Conservation (phyloP, 2,329 filamentous ascomycete species). For the Alternaria triticina region DNA sequence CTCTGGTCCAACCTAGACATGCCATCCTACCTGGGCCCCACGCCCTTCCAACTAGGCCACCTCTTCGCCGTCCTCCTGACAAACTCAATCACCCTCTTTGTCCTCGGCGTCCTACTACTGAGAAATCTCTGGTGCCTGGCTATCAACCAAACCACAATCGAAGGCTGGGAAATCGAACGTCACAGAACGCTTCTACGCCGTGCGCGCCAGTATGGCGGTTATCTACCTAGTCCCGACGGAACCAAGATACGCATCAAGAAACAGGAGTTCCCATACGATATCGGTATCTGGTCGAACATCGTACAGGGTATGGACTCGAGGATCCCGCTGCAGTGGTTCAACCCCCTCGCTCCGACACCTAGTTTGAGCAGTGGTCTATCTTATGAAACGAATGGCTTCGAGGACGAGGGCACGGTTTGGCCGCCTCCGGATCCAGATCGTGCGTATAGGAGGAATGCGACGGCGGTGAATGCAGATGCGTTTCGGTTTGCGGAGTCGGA, state of each 20-base stretch:
- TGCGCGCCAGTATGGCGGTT: conserved; percentile 61
- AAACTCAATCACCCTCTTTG: conserved; percentile 66
- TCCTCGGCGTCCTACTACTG: conserved; percentile 69
- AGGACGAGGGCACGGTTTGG: conserved; percentile 55
- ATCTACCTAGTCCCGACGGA: conserved; percentile 63
- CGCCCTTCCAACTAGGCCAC: conserved; percentile 62
- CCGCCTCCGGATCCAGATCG: conserved; percentile 60
- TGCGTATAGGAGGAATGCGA: conserved; percentile 21
- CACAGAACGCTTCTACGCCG: conserved; percentile 55
- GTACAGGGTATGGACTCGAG: conserved; percentile 75
- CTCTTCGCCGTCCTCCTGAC: conserved; percentile 67
- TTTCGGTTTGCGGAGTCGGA: conserved; percentile 50
- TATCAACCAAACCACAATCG: conserved; percentile 80
- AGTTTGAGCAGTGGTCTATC: conserved; percentile 58
- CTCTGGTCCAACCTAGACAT: conserved; percentile 71
- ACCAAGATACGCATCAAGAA: conserved; percentile 60
- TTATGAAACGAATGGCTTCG: conserved; percentile 80
- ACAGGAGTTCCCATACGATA: conserved; percentile 82
- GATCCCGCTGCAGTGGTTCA: conserved; percentile 70
- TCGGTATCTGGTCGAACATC: conserved; percentile 77
- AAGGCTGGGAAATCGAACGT: conserved; percentile 70
- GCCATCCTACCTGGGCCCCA: conserved; percentile 74
- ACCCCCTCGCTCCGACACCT: conserved; percentile 66
- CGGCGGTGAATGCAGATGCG: conserved; percentile 28
- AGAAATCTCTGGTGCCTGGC: conserved; percentile 64